These are phyloP conservation scores for Penicillium daleae DNA, from an alignment of 495 filamentous ascomycete genomes.

Conservation along the genomic window DNA sequence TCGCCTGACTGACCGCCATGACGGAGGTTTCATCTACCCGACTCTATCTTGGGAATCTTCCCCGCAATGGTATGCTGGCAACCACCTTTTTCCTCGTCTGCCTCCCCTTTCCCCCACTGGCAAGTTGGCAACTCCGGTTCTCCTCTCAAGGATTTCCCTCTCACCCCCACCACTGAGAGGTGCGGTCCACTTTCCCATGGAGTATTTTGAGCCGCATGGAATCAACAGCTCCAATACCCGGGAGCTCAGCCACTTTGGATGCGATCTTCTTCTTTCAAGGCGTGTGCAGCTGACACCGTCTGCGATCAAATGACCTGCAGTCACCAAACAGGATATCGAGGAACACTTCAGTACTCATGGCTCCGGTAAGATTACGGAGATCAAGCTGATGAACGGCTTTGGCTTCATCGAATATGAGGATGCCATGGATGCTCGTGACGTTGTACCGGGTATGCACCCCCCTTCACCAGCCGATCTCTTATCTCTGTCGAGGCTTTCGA, in stretches of 20 bases:
- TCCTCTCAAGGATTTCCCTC: conserved; percentile 13
- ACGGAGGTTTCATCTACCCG: conserved; percentile 85
- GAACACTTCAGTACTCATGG: conserved; percentile 94
- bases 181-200: conserved; percentile 13
- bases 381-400: conserved; percentile 99
- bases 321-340: conserved; percentile 95
- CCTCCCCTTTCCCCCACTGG: conserved; percentile 33
- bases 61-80: conserved; percentile 84
- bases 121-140: conserved; percentile 21
- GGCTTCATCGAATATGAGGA: conserved; percentile 99
- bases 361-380: conserved; percentile 94
- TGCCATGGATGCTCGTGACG: conserved; percentile 93
- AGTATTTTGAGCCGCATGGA: conserved; percentile 7
- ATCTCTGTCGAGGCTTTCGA: not conserved
- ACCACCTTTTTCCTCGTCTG: conserved; percentile 20
- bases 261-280: conserved; percentile 5
- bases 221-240: not conserved
- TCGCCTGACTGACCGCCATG: conserved; percentile 35
- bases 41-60: conserved; percentile 96
- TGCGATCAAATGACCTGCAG: conserved; percentile 51
- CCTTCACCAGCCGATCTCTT: not conserved
- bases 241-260: conserved; percentile 1
- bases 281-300: conserved; percentile 25
- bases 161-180: conserved; percentile 11
- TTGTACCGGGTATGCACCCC: conserved; percentile 90